Percentiles rank a stretch among this genome's conserved stretches.
These are phyloP conservation scores for Musa beccarii DNA, from an alignment of 176 grass and related monocot species.

Conservation along the genomic window DNA sequence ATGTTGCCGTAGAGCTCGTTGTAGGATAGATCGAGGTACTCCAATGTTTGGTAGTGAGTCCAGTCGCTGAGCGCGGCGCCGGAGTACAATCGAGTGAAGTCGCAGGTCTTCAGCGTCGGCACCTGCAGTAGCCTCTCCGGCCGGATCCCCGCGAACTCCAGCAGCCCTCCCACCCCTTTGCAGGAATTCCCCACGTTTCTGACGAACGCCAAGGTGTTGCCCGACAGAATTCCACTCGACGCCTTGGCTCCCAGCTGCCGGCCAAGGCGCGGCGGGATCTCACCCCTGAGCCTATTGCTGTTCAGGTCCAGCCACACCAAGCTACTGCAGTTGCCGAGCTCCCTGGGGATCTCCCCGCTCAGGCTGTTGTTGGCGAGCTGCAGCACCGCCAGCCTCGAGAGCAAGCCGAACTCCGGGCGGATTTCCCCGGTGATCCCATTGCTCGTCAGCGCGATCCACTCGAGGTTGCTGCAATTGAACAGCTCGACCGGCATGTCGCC, in stretches of 20 bases:
- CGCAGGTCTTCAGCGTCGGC: conserved; percentile 80
- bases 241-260: conserved; percentile 61
- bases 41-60: conserved; percentile 73
- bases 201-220: conserved; percentile 87
- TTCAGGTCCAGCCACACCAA: conserved; percentile 93
- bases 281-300: conserved; percentile 63
- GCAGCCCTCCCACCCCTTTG: conserved; percentile 83
- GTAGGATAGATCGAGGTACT: conserved; percentile 91
- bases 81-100: conserved; percentile 92
- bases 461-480: conserved; percentile 73
- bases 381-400: conserved; percentile 67
- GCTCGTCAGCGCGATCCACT: conserved; percentile 88
- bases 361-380: conserved; percentile 91
- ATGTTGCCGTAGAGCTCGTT: conserved; percentile 54
- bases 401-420: conserved; percentile 55
- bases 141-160: conserved; percentile 89
- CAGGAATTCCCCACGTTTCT: conserved; percentile 83
- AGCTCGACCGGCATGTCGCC: conserved; percentile 61
- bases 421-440: conserved; percentile 62
- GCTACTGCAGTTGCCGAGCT: conserved; percentile 77
- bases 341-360: conserved; percentile 41
- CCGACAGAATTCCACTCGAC: conserved; percentile 70
- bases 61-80: conserved; percentile 72
- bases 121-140: conserved; percentile 83
- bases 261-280: conserved; percentile 61